Conservation (phyloP, 1,284 basidiomycete species). For the Ceratobasidium sp. region DNA sequence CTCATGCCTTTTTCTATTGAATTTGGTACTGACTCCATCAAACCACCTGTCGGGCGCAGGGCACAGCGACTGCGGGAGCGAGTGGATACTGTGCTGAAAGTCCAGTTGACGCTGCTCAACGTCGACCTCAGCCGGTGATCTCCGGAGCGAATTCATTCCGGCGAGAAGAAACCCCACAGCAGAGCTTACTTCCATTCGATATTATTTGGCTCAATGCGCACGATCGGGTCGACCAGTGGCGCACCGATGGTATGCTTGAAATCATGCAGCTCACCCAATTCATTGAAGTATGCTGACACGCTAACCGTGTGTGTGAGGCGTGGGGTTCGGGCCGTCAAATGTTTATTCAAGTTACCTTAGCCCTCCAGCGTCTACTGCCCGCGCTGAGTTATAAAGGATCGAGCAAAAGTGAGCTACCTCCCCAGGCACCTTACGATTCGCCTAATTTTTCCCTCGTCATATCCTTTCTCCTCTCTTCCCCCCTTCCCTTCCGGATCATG, state of each 20-base stretch:
- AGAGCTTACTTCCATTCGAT: conserved; percentile 27
- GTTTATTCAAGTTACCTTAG: conserved; percentile 27
- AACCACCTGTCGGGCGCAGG: conserved; percentile 16
- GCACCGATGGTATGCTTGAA: conserved; percentile 30
- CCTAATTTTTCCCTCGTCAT: conserved; percentile 28
- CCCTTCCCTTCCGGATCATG: not conserved
- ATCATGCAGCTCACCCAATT: conserved; percentile 9
- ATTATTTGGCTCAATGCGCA: conserved; percentile 34
- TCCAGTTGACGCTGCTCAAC: conserved; percentile 20
- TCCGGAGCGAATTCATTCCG: conserved; percentile 18
- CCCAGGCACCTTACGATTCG: conserved; percentile 35
- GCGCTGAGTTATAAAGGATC: conserved; percentile 29
- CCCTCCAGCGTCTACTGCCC: conserved; percentile 14
- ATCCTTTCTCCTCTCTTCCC: not conserved
- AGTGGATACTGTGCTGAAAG: conserved; percentile 30
- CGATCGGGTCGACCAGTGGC: conserved; percentile 38
- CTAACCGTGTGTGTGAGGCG: conserved; percentile 18
- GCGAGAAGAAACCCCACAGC: not conserved
- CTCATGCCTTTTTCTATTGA: conserved; percentile 39
- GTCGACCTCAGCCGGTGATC: conserved; percentile 17
- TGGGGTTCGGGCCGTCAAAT: conserved; percentile 37
- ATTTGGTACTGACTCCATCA: conserved; percentile 24
- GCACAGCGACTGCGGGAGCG: conserved; percentile 2
- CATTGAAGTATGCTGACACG: conserved; percentile 33
- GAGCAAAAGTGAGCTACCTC: conserved; percentile 1